phyloP scores from a whole-genome alignment of 768 basidiomycete genomes.

The Lactifluus echinatus region DNA sequence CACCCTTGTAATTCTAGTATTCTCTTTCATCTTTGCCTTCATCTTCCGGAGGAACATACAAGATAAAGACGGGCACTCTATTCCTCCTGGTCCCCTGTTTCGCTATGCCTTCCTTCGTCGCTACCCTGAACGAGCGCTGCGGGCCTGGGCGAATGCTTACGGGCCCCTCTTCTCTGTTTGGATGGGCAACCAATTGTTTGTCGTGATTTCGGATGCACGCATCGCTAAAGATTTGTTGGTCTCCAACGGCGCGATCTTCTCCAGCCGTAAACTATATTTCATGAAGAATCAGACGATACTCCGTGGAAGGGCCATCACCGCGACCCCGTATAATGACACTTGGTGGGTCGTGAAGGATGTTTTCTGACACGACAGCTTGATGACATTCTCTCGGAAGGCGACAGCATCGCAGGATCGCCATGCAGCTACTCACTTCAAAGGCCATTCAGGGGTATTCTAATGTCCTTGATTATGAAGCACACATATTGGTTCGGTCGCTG shows the following conservation, averaged over 20 bases:
- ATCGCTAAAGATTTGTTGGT: slow-evolving; percentile 39
- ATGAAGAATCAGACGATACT: slow-evolving; percentile 40
- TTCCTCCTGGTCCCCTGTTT: slow-evolving; percentile 23
- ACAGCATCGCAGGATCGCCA: slow-evolving; percentile 36
- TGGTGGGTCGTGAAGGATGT: slow-evolving; percentile 26
- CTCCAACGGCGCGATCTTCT: slow-evolving; percentile 38
- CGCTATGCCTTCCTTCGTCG: slow-evolving; percentile 32
- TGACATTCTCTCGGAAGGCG: slow-evolving; percentile 25
- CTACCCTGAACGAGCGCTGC: slow-evolving; percentile 37
- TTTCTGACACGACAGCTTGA: not conserved
- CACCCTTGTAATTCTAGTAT: not conserved
- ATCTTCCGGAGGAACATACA: slow-evolving; percentile 19
- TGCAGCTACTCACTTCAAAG: slow-evolving; percentile 26
- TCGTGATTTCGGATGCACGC: slow-evolving; percentile 37
- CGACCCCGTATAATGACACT: slow-evolving; percentile 35
- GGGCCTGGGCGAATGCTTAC: slow-evolving; percentile 36
- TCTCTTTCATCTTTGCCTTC: slow-evolving; percentile 13
- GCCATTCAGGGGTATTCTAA: slow-evolving; percentile 32
- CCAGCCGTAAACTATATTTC: slow-evolving; percentile 39
- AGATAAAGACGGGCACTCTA: slow-evolving; percentile 23
- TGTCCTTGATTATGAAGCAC: slow-evolving; percentile 34
- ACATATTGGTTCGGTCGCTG: slow-evolving; percentile 32
- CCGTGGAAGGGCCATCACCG: slow-evolving; percentile 36
- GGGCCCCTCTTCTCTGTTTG: slow-evolving; percentile 39
- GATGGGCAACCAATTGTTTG: slow-evolving; percentile 41